Base-by-base conservation (phyloP, 768 basidiomycete species). In the Candolleomyces aberdarensis region DNA sequence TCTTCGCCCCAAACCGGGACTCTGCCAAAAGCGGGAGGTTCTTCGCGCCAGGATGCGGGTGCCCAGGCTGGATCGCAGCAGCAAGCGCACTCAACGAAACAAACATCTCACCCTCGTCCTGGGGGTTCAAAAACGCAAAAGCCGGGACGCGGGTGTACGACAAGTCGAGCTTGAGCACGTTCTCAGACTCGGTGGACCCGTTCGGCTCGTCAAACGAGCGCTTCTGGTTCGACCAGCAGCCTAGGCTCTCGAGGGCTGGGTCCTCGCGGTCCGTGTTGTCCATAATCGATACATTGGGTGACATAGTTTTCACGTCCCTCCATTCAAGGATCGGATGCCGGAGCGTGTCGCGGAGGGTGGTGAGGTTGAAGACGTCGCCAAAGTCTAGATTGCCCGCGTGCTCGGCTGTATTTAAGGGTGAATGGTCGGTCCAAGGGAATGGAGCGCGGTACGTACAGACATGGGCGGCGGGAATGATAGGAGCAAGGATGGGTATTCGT, bases 401-500 rank as follows among this genome's bases (percentile, higher is more conserved):
- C 36, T 36, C 36, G 36, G 36, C 36, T 36, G 36, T 36, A 36
- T 36, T 32, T 36, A 36, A 5, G 8, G 36, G 36, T 11, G 36
- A 36, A 8, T 56, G 51, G 26, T 52, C 7, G 14, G 51, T 40
- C 5, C 39, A 11, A 19, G 39, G 36, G 49, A 26, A 8, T 22
- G n/a, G 40, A 19, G 41, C 9, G 5, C 41, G 5, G 5, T 29
- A 15, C 15, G 15, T 15, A 22, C 51, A 40, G 41, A 60, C 43
- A 41, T 59, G 58, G 32, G 49, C 39, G 26, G 49, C 17, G 11
- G 60, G 60, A 10, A 57, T 22, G 49, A 57, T 49, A 6, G 56
- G 31, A 10, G 47, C 22, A 9, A 61, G 40, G 29, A 61, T 57
- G n/a, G 60, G 60, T 56, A 61, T 57, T 32, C 60, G 54, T 20